phyloP scores from a whole-genome alignment of 306 rosid species.

The Vicia sativa region DNA sequence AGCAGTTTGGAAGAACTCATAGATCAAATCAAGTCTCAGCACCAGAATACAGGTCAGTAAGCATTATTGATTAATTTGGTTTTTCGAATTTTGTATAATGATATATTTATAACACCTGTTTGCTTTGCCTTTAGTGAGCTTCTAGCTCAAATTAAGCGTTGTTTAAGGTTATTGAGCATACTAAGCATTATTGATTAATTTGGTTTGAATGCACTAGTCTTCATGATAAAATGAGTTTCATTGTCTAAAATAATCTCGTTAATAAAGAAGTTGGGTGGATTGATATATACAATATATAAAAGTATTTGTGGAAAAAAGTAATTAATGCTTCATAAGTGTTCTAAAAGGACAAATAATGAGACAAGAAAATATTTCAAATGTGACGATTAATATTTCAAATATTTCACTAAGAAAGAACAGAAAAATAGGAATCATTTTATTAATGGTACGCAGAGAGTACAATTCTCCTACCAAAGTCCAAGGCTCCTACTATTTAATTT shows the following conservation, averaged over 20 bases:
- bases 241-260: background rate
- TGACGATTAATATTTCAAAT: background rate
- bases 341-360: background rate
- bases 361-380: background rate
- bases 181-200: background rate
- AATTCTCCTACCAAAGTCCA: background rate
- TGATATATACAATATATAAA: background rate
- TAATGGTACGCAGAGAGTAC: background rate
- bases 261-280: background rate
- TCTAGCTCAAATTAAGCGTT: background rate
- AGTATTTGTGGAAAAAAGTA: background rate
- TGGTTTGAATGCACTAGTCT: background rate
- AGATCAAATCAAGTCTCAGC: slow-evolving; percentile 99
- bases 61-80: background rate
- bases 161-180: background rate
- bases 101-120: slow-evolving; percentile 1
- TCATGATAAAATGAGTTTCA: background rate
- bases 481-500: background rate
- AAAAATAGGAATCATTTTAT: background rate
- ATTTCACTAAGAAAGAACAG: background rate
- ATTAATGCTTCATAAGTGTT: background rate
- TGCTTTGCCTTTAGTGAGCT: slow-evolving; percentile 1
- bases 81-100: background rate
- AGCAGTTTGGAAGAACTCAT: slow-evolving; percentile 96
- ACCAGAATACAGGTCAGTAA: slow-evolving; percentile 79